phyloP scores from a whole-genome alignment of 768 basidiomycete species.

The Pilatotrama ljubarskyi region DNA sequence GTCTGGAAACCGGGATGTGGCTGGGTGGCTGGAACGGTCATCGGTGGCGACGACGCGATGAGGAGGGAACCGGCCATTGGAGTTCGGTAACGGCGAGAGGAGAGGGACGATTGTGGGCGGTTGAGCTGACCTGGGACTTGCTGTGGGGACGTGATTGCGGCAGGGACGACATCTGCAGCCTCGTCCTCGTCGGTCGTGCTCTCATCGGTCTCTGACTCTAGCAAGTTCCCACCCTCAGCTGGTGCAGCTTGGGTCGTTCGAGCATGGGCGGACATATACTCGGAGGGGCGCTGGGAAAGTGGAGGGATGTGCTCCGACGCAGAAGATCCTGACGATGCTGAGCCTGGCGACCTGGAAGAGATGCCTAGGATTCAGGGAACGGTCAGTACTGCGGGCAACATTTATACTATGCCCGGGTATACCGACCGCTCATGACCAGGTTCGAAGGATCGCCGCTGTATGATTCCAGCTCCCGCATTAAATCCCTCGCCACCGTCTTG shows the following conservation, averaged over 20 bases:
- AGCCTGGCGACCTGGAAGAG: constrained; percentile 47
- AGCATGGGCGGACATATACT: constrained; percentile 8
- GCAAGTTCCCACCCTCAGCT: constrained; percentile 8
- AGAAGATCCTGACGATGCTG: constrained; percentile 67
- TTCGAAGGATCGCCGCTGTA: constrained; percentile 69
- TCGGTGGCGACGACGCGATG: constrained; percentile 42
- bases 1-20: constrained; percentile 72
- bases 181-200: constrained; percentile 39
- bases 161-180: constrained; percentile 49
- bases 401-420: constrained; percentile 17
- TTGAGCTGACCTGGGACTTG: constrained; percentile 40
- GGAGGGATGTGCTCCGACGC: constrained; percentile 43
- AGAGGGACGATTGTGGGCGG: constrained; percentile 76
- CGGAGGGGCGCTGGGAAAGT: constrained; percentile 21
- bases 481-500: constrained; percentile 71
- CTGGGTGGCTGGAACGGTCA: constrained; percentile 59
- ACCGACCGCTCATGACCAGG: constrained; percentile 65
- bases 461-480: constrained; percentile 76
- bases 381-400: neutral
- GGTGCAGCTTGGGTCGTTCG: constrained; percentile 20
- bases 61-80: constrained; percentile 62
- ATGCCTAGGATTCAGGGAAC: constrained; percentile 35
- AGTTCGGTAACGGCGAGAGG: constrained; percentile 77
- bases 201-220: constrained; percentile 22
- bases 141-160: constrained; percentile 24